Conservation (phyloP, 2,329 filamentous ascomycete genomes). For the Cordyceps cateniannulata region DNA sequence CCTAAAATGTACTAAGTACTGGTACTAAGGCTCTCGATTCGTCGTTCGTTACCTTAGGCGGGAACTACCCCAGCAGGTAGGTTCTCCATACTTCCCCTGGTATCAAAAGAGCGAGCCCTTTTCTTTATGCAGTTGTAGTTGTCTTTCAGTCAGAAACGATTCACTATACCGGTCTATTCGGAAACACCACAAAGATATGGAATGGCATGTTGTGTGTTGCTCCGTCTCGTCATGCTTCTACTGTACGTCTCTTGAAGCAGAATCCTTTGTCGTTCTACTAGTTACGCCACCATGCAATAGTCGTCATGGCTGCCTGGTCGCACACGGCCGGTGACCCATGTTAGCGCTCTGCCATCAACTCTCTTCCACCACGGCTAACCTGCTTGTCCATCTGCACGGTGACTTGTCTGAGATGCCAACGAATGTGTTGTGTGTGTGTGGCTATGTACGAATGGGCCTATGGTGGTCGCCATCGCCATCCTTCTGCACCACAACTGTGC, state of each 20-base stretch:
- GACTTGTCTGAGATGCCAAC: neutral
- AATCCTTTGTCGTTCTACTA: neutral
- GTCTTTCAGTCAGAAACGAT: too few relatives aligned
- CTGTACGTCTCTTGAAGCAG: neutral
- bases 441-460: neutral
- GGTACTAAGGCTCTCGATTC: too few relatives aligned
- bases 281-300: neutral
- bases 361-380: neutral
- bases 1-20: too few relatives aligned
- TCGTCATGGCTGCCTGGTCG: conserved; percentile 4
- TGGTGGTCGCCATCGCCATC: neutral
- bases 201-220: too few relatives aligned
- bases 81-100: too few relatives aligned
- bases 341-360: neutral
- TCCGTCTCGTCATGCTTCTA: too few relatives aligned
- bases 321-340: neutral
- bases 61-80: too few relatives aligned
- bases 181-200: too few relatives aligned
- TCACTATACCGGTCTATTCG: too few relatives aligned
- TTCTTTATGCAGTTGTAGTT: too few relatives aligned
- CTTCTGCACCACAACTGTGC: neutral
- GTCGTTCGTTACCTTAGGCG: too few relatives aligned
- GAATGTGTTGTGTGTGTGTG: neutral
- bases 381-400: neutral
- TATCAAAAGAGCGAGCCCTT: too few relatives aligned